Evolutionary conservation across 345 rosid species (phyloP).

Genomic region (Excoecaria agallocha): DNA sequence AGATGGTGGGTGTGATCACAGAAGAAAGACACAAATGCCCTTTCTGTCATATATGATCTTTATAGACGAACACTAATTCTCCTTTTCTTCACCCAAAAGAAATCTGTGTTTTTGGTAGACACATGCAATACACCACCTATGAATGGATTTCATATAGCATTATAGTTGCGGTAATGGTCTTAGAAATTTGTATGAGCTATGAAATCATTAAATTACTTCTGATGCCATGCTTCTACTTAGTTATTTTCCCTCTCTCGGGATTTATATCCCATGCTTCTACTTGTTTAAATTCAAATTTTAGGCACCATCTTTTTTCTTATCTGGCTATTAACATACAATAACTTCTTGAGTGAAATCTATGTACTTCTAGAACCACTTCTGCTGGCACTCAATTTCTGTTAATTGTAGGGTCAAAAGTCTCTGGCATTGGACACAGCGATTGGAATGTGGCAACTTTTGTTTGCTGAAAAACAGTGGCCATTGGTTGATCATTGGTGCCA

Average conservation of each 20-base stretch:
- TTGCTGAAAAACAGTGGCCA: constrained; percentile 95
- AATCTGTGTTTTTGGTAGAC: neutral
- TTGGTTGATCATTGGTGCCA: constrained; percentile 95
- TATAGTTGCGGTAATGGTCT: neutral
- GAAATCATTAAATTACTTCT: neutral
- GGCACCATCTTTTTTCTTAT: neutral
- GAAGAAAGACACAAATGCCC: neutral
- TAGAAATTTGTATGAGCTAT: neutral
- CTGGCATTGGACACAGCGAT: constrained; percentile 97
- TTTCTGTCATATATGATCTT: neutral
- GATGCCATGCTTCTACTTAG: neutral
- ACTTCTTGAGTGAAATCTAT: constrained; percentile 5
- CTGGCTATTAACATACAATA: neutral
- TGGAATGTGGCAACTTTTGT: constrained; percentile 97
- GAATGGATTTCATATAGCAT: neutral
- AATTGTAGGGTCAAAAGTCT: constrained; percentile 88
- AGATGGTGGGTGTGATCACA: neutral
- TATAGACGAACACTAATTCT: neutral
- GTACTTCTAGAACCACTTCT: neutral
- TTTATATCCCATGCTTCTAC: neutral
- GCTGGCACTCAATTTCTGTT: neutral
- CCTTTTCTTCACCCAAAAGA: neutral
- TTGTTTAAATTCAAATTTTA: neutral
- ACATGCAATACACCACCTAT: neutral
- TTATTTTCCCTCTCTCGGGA: neutral